Conservation (phyloP, 106 monocot species). For the Allium sativum region DNA sequence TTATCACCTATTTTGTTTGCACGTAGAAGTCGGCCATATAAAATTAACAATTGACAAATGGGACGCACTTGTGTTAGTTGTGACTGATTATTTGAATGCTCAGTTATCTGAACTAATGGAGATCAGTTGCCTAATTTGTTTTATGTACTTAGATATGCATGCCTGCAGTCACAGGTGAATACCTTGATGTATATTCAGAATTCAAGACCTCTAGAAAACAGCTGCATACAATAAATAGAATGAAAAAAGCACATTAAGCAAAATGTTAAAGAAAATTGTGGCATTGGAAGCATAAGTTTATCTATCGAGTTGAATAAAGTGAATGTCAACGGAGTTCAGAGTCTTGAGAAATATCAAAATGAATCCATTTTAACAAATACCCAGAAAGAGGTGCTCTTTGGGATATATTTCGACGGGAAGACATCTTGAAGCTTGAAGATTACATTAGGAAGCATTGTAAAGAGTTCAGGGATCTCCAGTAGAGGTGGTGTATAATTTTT, state of each 20-base stretch:
- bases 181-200: conserved; percentile 29
- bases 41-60: too few relatives aligned
- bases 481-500: conserved; percentile 19
- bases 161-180: conserved; percentile 46
- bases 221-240: conserved; percentile 6
- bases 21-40: too few relatives aligned
- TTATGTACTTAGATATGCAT: too few relatives aligned
- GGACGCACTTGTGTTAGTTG: too few relatives aligned
- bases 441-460: conserved; percentile 30
- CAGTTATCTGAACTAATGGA: too few relatives aligned
- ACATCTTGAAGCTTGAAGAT: conserved; percentile 27
- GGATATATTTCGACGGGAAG: conserved; percentile 59
- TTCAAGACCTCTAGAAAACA: not conserved
- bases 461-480: conserved; percentile 46
- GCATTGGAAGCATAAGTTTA: not conserved
- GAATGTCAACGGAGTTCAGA: too few relatives aligned
- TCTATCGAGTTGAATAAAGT: not conserved
- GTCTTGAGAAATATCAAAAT: too few relatives aligned
- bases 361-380: not conserved
- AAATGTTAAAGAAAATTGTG: conserved; percentile 1
- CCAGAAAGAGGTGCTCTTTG: conserved; percentile 36
- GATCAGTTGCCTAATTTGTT: too few relatives aligned
- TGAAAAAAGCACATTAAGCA: conserved; percentile 18
- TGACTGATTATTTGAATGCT: too few relatives aligned
- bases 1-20: too few relatives aligned